Conservation (phyloP, 2,329 filamentous ascomycete genomes). For the Pyrenochaeta sp. region DNA sequence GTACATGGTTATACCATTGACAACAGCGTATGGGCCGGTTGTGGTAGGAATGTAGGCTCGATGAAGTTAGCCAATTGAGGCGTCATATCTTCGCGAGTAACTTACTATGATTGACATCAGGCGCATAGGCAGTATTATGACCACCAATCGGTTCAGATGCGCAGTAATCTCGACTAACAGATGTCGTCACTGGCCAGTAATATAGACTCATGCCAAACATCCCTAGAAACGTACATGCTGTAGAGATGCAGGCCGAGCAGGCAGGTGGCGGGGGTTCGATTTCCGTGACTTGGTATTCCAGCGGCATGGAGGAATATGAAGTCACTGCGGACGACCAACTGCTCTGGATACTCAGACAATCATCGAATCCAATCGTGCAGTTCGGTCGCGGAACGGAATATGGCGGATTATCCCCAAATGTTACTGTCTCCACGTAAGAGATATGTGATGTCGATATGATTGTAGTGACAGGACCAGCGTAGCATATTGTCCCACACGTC, state of each 20-base stretch:
- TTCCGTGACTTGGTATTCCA: constrained; percentile 1
- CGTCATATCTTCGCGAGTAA: too few species aligned
- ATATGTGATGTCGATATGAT: constrained; percentile 10
- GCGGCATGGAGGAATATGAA: constrained; percentile 5
- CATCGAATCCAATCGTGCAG: constrained; percentile 19
- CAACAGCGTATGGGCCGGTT: constrained; percentile 21
- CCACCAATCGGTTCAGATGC: constrained; percentile 13
- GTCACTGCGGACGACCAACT: constrained; percentile 14
- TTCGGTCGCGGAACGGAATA: constrained; percentile 15
- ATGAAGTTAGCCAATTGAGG: neutral
- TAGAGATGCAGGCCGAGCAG: constrained; percentile 21
- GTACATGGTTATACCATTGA: constrained; percentile 23
- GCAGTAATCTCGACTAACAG: constrained; percentile 20
- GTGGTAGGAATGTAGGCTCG: constrained; percentile 20
- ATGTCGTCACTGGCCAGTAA: constrained; percentile 20
- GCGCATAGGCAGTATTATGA: constrained; percentile 5
- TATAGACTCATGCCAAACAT: constrained; percentile 19
- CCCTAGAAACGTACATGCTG: constrained; percentile 18
- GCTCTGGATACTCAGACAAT: constrained; percentile 15
- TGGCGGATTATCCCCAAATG: neutral
- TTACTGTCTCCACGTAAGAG: neutral
- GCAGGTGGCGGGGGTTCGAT: constrained; percentile 7
- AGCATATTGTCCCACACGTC: constrained; percentile 22
- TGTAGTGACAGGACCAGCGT: constrained; percentile 14
- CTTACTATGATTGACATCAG: constrained; percentile 14